Base-by-base conservation (phyloP, 306 rosid genomes). In the Corylus americana region DNA sequence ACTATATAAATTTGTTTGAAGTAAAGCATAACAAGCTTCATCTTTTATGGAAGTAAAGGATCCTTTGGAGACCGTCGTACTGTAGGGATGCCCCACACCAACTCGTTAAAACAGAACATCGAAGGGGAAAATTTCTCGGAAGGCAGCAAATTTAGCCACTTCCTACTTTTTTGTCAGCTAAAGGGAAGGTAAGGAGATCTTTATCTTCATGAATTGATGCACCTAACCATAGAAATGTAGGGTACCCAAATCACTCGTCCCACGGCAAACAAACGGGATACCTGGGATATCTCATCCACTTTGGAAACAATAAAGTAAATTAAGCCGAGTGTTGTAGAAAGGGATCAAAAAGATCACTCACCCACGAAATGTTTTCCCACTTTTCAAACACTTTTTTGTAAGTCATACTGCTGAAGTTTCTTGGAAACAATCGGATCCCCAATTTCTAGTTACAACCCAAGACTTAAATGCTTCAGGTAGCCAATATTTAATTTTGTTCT, bases 281-380 rank as follows among this genome's bases (percentile, higher is more conserved):
- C 79, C 39, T 74, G 91, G 93, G 91, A 88, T 85, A 50, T 70
- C 62, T 79, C 79, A 22, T 68, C 79, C 77, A 70, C 82, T 77
- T 78, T 77, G 63, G 79, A 72, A 74, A 62, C 83, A 91, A 77
- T 55, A 55, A 63, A 72, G 76, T 74, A 78, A 87, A 31, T 47
- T 68, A 50, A 12, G 66, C 45, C 11, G 45, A 48, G n/a, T 70
- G 62, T 83, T 69, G 29, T 66, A 62, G 42, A 82, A 74, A 74
- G 69, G 20, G 55, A 67, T 25, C 22, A 44, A 68, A 58, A 29
- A 70, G 5, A 12, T 25, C 50, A 53, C n/a, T 35, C 20, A 9
- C 4, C 35, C 45, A 29, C 16, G 45, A 51, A 44, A 51, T 55
- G 44, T 45, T 35, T 45, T 64, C 45, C 16, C 37, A 74, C 27